These are phyloP conservation scores for Phytophthora uliginosa DNA, from an alignment of 352 stramenopile genomes.

Conservation along the genomic window DNA sequence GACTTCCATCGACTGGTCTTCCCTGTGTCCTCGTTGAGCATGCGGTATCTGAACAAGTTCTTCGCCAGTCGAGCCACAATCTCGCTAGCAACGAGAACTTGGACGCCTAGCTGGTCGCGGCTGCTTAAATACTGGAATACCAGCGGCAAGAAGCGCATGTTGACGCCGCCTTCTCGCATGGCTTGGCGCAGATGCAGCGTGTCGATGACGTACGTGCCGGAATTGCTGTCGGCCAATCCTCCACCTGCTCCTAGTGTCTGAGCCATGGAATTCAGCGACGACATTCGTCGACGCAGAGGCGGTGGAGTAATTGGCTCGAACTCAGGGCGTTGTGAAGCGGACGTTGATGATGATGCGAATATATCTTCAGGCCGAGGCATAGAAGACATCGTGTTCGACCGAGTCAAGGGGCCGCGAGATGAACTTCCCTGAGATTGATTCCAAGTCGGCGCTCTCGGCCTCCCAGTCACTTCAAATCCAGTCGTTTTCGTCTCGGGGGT, in stretches of 20 bases:
- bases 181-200: conserved; percentile 66
- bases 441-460: conserved; percentile 19
- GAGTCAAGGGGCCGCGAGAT: conserved; percentile 28
- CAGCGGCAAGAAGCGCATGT: conserved; percentile 77
- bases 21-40: conserved; percentile 61
- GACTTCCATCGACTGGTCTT: conserved; percentile 62
- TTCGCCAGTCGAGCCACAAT: conserved; percentile 83
- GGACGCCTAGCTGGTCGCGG: conserved; percentile 60
- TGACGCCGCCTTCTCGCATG: conserved; percentile 72
- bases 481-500: conserved; percentile 2
- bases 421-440: conserved; percentile 20
- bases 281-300: conserved; percentile 40
- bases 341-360: conserved; percentile 22
- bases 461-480: conserved; percentile 11
- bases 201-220: conserved; percentile 79
- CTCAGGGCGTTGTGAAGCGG: conserved; percentile 10
- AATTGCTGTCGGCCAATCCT: conserved; percentile 23
- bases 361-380: conserved; percentile 40
- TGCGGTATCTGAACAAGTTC: conserved; percentile 71
- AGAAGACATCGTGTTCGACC: conserved; percentile 42
- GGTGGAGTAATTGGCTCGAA: conserved; percentile 29
- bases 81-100: conserved; percentile 69
- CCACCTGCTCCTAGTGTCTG: conserved; percentile 27
- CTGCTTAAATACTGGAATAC: conserved; percentile 58
- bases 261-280: conserved; percentile 54